Evolutionary conservation across 169 alveolate genomes (phyloP), one percentile per base, ranked within the genome.

Genomic region (Sarcocystis neurona): DNA sequence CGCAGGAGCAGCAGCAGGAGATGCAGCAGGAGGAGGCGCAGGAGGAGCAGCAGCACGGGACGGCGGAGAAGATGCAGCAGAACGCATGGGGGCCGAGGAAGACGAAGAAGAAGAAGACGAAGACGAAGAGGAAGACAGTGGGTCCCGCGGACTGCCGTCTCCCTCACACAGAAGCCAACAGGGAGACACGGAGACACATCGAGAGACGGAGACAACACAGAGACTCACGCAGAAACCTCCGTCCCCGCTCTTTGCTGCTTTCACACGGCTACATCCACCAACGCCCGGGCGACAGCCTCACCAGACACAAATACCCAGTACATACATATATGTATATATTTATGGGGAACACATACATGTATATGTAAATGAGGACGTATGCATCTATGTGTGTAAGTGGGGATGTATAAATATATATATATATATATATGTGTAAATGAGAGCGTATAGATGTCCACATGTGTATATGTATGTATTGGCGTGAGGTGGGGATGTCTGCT

Each of bases 261-360:
- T n/a, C 27, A 18, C 79, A 89, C 37, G 93, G 88, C 32, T 58
- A 84, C 56, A 91, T 66, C 91, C 93, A 89, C 0, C 78, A n/a
- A n/a, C 27, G 43, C 60, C 27, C 6, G 27, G 15, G 60, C 60
- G 60, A 48, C 6, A 15, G 15, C 60, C 60, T 6, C 60, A 10
- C 60, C 60, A 48, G 27, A 15, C 60, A 48, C 27, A 6, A 15
- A 10, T 6, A 15, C 27, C 60, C 27, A 15, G 6, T 68, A 3
- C 34, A 27, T 66, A 34, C 47, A 68, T 15, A 46, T 2, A 39
- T 32, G 2, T 3, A 2, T 68, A 8, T 68, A 15, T 32, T 1
- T 27, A 27, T 68, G n/a, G 12, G 30, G 34, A 20, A 15, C 18
- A 15, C 10, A 5, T 27, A 46, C 18, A 15, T 92, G 47, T 77